Conservation (phyloP, 108 stramenopile species). For the Nitzschia putrida region DNA sequence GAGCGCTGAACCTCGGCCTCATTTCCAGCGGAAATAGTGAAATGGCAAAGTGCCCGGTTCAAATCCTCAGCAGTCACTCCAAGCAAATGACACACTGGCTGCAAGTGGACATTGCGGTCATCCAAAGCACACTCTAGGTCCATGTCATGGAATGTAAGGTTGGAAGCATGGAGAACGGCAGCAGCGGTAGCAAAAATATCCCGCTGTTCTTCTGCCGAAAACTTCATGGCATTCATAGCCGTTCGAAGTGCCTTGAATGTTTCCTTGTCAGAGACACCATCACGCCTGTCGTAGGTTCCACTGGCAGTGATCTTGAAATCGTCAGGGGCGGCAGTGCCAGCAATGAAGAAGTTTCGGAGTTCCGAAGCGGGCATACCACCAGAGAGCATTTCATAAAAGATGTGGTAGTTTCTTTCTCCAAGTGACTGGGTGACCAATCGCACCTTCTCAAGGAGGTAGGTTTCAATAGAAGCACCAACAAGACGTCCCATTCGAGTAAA, state of each 20-base stretch:
- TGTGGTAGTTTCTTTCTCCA: slow-evolving; percentile 92
- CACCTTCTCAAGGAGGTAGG: slow-evolving; percentile 94
- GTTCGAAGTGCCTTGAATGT: slow-evolving; percentile 62
- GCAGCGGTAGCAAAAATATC: slow-evolving; percentile 66
- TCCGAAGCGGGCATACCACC: slow-evolving; percentile 48
- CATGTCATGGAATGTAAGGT: slow-evolving; percentile 70
- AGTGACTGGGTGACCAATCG: slow-evolving; percentile 77
- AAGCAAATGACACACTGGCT: slow-evolving; percentile 62
- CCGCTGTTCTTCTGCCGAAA: slow-evolving; percentile 57
- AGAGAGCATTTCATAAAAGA: slow-evolving; percentile 82
- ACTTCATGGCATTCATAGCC: slow-evolving; percentile 59
- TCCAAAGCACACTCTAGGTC: slow-evolving; percentile 60
- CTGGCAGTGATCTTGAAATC: slow-evolving; percentile 77
- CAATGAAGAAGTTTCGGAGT: slow-evolving; percentile 52
- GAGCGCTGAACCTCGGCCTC: slow-evolving; percentile 58
- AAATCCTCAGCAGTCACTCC: slow-evolving; percentile 74
- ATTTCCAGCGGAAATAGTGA: slow-evolving; percentile 73
- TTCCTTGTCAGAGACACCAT: slow-evolving; percentile 79
- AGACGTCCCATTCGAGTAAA: slow-evolving; percentile 69
- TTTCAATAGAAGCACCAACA: slow-evolving; percentile 83
- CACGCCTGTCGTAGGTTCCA: slow-evolving; percentile 78
- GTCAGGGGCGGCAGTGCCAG: slow-evolving; percentile 54
- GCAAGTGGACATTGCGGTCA: slow-evolving; percentile 60
- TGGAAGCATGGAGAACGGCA: slow-evolving; percentile 87
- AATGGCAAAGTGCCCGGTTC: slow-evolving; percentile 71